Conservation (phyloP, 495 filamentous ascomycete genomes). For the Copromyces sp. region DNA sequence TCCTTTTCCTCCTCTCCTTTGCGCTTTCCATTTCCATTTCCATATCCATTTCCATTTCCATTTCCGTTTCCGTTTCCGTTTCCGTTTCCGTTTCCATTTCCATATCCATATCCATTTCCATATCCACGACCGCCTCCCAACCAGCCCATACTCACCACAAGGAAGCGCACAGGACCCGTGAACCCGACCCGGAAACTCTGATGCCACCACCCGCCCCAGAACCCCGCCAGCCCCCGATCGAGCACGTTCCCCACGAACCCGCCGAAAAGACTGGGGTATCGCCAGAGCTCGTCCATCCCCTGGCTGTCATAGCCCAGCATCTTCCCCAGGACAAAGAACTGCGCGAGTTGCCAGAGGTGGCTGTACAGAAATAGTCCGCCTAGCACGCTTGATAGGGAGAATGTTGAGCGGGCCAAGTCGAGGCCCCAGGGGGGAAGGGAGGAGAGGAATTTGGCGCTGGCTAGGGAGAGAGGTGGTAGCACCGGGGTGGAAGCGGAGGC, state of each 20-base stretch:
- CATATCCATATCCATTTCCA: too few species aligned
- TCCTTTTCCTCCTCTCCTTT: too few species aligned
- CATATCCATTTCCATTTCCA: too few species aligned
- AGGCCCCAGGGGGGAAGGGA: conserved; percentile 16
- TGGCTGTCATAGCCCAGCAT: conserved; percentile 21
- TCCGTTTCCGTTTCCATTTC: too few species aligned
- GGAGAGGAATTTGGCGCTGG: conserved; percentile 42
- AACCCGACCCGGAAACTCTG: conserved; percentile 74
- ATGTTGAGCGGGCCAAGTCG: not conserved
- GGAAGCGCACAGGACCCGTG: conserved; percentile 39
- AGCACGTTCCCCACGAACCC: conserved; percentile 38
- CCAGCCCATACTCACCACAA: conserved; percentile 22
- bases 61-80: too few species aligned
- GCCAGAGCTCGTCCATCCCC: conserved; percentile 40
- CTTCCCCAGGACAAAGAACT: conserved; percentile 41
- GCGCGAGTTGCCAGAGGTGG: conserved; percentile 31
- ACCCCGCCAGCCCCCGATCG: conserved; percentile 58
- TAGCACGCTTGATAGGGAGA: not conserved
- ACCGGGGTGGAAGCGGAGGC: conserved; percentile 27
- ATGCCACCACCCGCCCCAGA: conserved; percentile 85
- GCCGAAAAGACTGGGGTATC: conserved; percentile 57
- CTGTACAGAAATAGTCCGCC: conserved; percentile 33
- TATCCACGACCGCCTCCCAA: not conserved
- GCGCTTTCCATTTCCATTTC: too few species aligned
- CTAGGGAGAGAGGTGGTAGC: conserved; percentile 27